phyloP scores from a whole-genome alignment of 2,329 filamentous ascomycete species.

The Pyrenochaeta sp. region DNA sequence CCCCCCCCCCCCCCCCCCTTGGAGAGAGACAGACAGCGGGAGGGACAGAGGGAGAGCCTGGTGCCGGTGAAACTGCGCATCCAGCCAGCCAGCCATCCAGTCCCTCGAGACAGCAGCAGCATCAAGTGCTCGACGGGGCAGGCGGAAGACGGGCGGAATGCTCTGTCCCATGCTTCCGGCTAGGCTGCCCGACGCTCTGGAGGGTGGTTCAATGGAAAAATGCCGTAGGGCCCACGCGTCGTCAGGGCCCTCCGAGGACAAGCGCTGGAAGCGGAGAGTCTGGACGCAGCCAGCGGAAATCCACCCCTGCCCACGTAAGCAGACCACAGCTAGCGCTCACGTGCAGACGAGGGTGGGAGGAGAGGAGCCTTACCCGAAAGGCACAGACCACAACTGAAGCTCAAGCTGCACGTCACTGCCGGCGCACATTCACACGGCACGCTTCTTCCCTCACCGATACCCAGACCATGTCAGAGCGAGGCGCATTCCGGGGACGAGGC shows the following conservation, averaged over 20 bases:
- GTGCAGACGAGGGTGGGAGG: conserved; percentile 9
- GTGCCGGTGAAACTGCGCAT: conserved; percentile 4
- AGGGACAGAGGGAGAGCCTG: neutral
- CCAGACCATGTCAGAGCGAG: conserved; percentile 63
- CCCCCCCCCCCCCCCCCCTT: no score
- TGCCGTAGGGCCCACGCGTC: conserved; percentile 23
- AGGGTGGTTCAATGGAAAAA: conserved; percentile 15
- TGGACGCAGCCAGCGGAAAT: conserved; percentile 13
- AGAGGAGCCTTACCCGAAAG: conserved; percentile 6
- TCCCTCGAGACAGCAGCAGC: neutral
- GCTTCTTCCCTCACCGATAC: conserved; percentile 17
- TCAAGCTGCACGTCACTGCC: conserved; percentile 33
- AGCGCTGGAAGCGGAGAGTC: conserved; percentile 14
- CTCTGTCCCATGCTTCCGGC: neutral
- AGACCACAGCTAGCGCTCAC: conserved; percentile 3
- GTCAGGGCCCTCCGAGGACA: conserved; percentile 1
- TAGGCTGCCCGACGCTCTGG: neutral
- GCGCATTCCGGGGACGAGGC: conserved; percentile 57
- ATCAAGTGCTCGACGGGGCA: no score
- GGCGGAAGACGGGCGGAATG: neutral
- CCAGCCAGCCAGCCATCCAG: neutral
- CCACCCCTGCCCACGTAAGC: conserved; percentile 8
- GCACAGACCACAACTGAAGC: conserved; percentile 17
- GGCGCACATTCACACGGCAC: conserved; percentile 10
- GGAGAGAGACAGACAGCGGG: neutral